Percentiles rank a stretch among this genome's conserved stretches.
These are phyloP conservation scores for Solanum chmielewskii DNA, from an alignment of 257 asterid genomes.

Conservation along the genomic window DNA sequence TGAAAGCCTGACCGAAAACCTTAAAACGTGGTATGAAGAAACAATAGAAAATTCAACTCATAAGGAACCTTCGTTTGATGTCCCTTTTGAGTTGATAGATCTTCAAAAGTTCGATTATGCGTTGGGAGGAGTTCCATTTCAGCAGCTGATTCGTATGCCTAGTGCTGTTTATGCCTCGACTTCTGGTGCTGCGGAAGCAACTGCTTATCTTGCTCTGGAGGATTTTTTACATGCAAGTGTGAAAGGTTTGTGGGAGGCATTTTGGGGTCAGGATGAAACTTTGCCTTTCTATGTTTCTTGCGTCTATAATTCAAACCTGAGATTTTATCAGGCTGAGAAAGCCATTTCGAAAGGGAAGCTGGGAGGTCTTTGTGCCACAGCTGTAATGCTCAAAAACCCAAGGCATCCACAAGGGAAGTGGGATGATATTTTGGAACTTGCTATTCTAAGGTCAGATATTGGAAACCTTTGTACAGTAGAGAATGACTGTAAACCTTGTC, in stretches of 20 bases:
- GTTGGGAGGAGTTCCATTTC: constrained; percentile 77
- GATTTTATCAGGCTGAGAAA: constrained; percentile 77
- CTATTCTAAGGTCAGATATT: constrained; percentile 59
- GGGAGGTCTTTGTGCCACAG: constrained; percentile 78
- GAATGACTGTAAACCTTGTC: constrained; percentile 32
- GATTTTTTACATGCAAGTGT: constrained; percentile 81
- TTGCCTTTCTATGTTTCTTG: constrained; percentile 82
- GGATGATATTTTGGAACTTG: constrained; percentile 89
- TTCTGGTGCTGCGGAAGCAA: constrained; percentile 51
- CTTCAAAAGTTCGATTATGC: constrained; percentile 95
- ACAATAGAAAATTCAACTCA: constrained; percentile 20
- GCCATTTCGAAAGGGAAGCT: constrained; percentile 75
- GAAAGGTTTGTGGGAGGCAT: constrained; percentile 83
- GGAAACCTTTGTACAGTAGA: constrained; percentile 34
- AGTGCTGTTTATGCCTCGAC: constrained; percentile 67
- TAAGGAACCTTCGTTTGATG: constrained; percentile 30
- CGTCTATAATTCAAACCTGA: constrained; percentile 45
- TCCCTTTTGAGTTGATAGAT: constrained; percentile 88
- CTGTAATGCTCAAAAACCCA: constrained; percentile 83
- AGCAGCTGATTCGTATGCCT: constrained; percentile 92
- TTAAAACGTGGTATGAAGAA: constrained; percentile 53
- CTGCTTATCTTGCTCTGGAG: constrained; percentile 86
- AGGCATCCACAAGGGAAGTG: constrained; percentile 97
- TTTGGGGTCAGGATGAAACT: constrained; percentile 66
- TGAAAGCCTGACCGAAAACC: constrained; percentile 36